Evolutionary conservation across 1,284 basidiomycete species (phyloP).

Genomic region (Veloboletus limbatus): DNA sequence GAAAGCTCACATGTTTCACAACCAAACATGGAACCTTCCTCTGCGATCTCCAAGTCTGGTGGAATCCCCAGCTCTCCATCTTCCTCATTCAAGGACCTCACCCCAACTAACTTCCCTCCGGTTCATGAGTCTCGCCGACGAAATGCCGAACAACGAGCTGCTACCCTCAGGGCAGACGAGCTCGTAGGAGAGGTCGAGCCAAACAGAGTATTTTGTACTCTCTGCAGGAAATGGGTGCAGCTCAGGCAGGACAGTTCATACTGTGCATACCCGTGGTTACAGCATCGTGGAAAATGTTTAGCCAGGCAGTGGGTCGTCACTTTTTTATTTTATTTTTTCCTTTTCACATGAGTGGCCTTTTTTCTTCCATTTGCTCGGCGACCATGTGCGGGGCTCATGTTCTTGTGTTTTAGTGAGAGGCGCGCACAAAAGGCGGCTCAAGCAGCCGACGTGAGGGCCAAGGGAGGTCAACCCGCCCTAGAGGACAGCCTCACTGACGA

Average conservation of each 20-base stretch:
- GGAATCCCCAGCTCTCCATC: constrained; percentile 31
- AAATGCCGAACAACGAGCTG: constrained; percentile 72
- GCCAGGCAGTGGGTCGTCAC: constrained; percentile 54
- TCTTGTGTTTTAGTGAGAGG: constrained; percentile 41
- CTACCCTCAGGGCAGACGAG: constrained; percentile 58
- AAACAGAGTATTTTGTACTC: constrained; percentile 67
- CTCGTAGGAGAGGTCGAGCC: constrained; percentile 67
- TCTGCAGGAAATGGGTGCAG: constrained; percentile 78
- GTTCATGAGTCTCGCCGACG: constrained; percentile 62
- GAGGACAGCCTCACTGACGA: constrained; percentile 32
- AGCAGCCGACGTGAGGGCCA: constrained; percentile 24
- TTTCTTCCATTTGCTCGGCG: constrained; percentile 1
- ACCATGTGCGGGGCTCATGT: no score
- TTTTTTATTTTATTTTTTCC: background rate
- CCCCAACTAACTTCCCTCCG: constrained; percentile 46
- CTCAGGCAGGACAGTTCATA: constrained; percentile 68
- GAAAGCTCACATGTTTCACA: constrained; percentile 13
- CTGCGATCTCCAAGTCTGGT: constrained; percentile 12
- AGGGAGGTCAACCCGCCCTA: constrained; percentile 19
- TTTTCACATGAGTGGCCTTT: constrained; percentile 12
- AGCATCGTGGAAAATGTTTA: constrained; percentile 71
- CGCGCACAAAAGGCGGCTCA: constrained; percentile 47
- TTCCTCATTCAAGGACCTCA: constrained; percentile 50
- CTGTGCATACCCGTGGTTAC: constrained; percentile 74
- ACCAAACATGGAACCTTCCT: constrained; percentile 10